A percentile compares a stretch with the other conserved stretches of the same genome.
phyloP scores from a whole-genome alignment of 371 early-diverging fungal species.

The Mortierella sp. region DNA sequence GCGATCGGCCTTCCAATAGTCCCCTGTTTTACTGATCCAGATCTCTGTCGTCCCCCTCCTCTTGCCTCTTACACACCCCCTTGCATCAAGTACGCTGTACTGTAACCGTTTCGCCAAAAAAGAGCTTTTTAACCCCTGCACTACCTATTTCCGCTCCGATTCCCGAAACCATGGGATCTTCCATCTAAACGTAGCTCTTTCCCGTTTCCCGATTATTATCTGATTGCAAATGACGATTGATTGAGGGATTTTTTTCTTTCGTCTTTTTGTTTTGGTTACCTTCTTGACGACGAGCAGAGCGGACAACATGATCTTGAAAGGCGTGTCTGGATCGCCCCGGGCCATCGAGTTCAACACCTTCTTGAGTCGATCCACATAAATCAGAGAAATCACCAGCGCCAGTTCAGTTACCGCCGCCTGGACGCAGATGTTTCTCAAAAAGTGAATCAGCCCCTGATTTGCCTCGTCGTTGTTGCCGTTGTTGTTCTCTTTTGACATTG shows the following conservation, averaged over 20 bases:
- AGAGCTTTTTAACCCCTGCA: too few species aligned
- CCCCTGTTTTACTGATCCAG: not conserved
- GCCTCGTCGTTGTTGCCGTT: conserved; percentile 11
- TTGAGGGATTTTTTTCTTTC: too few species aligned
- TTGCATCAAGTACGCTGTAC: too few species aligned
- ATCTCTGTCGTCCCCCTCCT: not conserved
- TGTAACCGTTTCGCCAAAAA: too few species aligned
- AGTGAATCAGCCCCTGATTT: conserved; percentile 26
- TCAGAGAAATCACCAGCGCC: conserved; percentile 72
- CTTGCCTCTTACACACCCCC: not conserved
- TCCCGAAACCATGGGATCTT: not conserved
- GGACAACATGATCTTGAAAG: conserved; percentile 81
- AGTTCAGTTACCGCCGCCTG: conserved; percentile 48
- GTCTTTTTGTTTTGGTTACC: too few species aligned
- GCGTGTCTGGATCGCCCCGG: conserved; percentile 79
- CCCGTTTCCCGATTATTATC: not conserved
- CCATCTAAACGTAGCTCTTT: not conserved
- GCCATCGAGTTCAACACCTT: conserved; percentile 72
- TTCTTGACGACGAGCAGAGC: conserved; percentile 79
- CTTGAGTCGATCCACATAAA: conserved; percentile 83
- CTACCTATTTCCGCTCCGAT: too few species aligned
- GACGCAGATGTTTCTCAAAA: conserved; percentile 39
- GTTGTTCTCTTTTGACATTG: not conserved
- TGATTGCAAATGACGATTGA: not conserved
- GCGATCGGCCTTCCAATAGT: not conserved